Evolutionary conservation across 768 basidiomycete species (phyloP), one percentile per base, ranked within the genome.

Genomic region (Termitomyces heimii): DNA sequence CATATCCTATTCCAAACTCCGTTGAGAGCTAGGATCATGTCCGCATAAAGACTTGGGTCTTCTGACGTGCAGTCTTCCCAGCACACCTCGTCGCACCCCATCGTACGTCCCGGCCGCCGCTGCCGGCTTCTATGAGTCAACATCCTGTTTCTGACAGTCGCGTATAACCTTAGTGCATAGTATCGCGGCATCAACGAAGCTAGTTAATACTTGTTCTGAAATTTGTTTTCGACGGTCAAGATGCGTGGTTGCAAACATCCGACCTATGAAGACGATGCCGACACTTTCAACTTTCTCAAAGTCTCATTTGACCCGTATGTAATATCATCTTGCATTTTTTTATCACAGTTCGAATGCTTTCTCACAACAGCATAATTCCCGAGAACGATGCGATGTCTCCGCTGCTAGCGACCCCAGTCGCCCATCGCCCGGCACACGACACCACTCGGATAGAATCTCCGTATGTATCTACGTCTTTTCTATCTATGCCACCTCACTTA

Each of bases 11-110:
- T 58, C 24, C 45, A 50, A 60, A 52, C 56, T 50, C 53, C 53
- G 55, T 57, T 29, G 42, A 29, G 28, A 56, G 6, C 13, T 31
- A 22, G 55, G n/a, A 54, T 52, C 57, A 65, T 65, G 64, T 31
- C 40, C 37, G 57, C 63, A 55, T 65, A 65, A 63, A 56, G 56
- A 28, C 47, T 20, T 63, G 54, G 50, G 48, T 13, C 32, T 52
- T 20, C 16, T 49, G 47, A 49, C 42, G 53, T 42, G 53, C 42
- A 53, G 34, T 52, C 28, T 54, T 29, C 37, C 40, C 42, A 44
- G 35, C 43, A 12, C 42, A 45, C 52, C 53, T 6, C 53, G 47
- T 47, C 16, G 54, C 42, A 45, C 52, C 53, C 10, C 53, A 50
- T 47, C 16, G 54, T 58, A 62, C 43, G 58, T 60, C 24, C 40